Percentiles rank a stretch among this genome's conserved stretches.
phyloP scores from a whole-genome alignment of 306 rosid species.

The Vigna hirtella region DNA sequence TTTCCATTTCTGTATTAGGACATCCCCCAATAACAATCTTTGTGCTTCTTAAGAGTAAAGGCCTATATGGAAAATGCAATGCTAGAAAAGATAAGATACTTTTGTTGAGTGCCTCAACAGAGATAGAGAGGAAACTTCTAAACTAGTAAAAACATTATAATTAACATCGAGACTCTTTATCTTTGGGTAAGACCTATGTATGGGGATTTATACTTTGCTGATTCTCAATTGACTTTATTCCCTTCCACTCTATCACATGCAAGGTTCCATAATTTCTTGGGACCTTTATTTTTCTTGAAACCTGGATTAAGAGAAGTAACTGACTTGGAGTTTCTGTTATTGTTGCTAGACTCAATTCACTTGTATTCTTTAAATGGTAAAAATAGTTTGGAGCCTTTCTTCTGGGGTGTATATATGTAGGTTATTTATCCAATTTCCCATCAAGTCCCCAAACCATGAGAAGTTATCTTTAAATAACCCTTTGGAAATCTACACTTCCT shows the following conservation, averaged over 20 bases:
- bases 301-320: neutral
- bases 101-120: neutral
- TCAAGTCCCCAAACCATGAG: too few species aligned
- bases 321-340: neutral
- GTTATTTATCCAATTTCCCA: too few species aligned
- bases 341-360: neutral
- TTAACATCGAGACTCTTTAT: neutral
- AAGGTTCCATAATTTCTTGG: neutral
- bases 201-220: neutral
- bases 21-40: constrained; percentile 9
- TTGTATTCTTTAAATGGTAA: neutral
- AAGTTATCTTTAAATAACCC: too few species aligned
- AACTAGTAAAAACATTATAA: constrained; percentile 13
- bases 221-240: neutral
- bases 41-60: constrained; percentile 10
- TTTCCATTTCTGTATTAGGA: constrained; percentile 22
- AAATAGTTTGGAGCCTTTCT: neutral
- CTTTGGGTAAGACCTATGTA: neutral
- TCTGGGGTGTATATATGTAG: neutral
- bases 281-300: neutral
- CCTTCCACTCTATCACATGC: neutral
- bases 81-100: constrained; percentile 15
- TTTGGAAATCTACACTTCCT: too few species aligned
- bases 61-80: constrained; percentile 13
- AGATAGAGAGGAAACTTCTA: neutral